Percentiles rank a stretch among this genome's conserved stretches.
phyloP scores from a whole-genome alignment of 306 rosid genomes.

The Cucurbita moschata region DNA sequence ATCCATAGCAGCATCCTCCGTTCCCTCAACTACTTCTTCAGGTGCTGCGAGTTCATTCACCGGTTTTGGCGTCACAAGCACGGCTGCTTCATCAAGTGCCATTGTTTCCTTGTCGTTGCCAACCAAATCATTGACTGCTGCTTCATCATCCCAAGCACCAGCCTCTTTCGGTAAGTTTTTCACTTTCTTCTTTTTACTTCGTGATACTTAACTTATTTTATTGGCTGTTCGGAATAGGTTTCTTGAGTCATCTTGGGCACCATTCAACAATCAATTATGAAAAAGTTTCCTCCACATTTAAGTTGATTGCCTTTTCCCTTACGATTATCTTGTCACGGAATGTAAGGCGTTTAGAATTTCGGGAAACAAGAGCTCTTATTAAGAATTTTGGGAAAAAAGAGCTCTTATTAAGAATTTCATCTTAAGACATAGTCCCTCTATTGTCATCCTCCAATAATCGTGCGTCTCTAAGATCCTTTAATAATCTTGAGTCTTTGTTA shows the following conservation, averaged over 20 bases:
- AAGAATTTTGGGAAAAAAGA: no score
- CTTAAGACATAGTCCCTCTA: no score
- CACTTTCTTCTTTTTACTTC: neutral
- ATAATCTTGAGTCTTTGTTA: no score
- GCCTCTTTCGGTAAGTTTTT: constrained; percentile 37
- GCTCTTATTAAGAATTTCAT: no score
- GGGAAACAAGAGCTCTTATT: no score
- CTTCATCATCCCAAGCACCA: constrained; percentile 33
- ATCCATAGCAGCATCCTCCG: constrained; percentile 7
- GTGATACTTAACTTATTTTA: neutral
- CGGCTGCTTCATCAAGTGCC: constrained; percentile 41
- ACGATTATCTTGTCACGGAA: no score
- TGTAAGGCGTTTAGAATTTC: no score
- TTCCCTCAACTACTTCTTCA: constrained; percentile 21
- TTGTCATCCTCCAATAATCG: no score
- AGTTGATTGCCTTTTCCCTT: no score
- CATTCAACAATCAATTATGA: no score
- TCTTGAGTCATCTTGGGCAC: neutral
- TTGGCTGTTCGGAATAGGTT: neutral
- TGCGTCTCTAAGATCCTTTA: no score
- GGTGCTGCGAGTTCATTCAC: constrained; percentile 26
- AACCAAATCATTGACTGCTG: constrained; percentile 17
- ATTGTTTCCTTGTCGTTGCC: constrained; percentile 27
- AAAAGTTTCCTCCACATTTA: no score
- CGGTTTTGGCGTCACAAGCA: constrained; percentile 13